phyloP scores from a whole-genome alignment of 2,329 filamentous ascomycete genomes.

The Colletotrichum salicis region DNA sequence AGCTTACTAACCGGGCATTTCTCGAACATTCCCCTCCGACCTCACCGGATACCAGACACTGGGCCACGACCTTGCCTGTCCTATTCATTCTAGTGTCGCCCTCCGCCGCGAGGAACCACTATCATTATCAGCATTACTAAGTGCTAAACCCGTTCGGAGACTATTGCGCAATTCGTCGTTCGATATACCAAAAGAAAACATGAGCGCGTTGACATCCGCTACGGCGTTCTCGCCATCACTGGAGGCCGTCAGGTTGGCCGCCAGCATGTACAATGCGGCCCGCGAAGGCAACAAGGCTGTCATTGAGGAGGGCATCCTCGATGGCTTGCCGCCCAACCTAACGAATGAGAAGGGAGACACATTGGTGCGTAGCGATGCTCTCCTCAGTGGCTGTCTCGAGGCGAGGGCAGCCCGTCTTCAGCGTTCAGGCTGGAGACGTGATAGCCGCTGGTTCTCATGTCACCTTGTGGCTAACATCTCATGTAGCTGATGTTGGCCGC shows the following conservation, averaged over 20 bases:
- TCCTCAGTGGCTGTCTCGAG: neutral
- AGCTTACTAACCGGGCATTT: constrained; percentile 25
- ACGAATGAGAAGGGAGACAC: constrained; percentile 80
- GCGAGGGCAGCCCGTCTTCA: neutral
- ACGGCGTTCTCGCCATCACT: constrained; percentile 57
- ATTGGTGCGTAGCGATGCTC: constrained; percentile 57
- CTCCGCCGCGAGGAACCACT: constrained; percentile 5
- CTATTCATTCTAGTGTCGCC: neutral
- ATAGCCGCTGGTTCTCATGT: neutral
- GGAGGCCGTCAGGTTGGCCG: constrained; percentile 73
- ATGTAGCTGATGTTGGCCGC: constrained; percentile 75
- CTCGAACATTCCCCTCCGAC: constrained; percentile 30
- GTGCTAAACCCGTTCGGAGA: neutral
- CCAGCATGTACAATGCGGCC: constrained; percentile 74
- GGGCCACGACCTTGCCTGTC: neutral
- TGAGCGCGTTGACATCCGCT: constrained; percentile 31
- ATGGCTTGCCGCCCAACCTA: constrained; percentile 74
- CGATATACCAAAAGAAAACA: constrained; percentile 1
- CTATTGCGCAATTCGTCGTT: neutral
- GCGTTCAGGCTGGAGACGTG: neutral
- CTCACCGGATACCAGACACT: constrained; percentile 6
- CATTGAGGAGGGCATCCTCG: constrained; percentile 70
- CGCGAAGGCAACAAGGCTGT: constrained; percentile 66
- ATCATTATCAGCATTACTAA: constrained; percentile 10
- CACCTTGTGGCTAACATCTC: neutral